These are phyloP conservation scores for Fremontodendron californicum DNA, from an alignment of 345 rosid genomes.

Conservation along the genomic window DNA sequence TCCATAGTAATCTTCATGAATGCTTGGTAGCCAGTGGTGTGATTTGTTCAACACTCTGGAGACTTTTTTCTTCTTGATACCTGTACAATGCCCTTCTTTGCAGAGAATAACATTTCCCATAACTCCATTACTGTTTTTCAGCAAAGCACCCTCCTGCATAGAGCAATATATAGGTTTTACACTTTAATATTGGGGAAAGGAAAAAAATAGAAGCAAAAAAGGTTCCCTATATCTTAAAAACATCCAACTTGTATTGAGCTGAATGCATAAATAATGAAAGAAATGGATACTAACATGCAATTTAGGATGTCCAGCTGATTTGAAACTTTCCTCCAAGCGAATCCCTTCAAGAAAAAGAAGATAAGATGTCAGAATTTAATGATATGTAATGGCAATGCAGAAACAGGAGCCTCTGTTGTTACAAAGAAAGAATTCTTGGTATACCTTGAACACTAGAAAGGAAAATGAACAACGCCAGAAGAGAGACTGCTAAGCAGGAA, in stretches of 20 bases:
- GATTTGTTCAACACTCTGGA: slow-evolving; percentile 21
- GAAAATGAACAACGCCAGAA: slow-evolving; percentile 2
- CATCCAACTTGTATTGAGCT: background rate
- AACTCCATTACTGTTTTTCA: slow-evolving; percentile 2
- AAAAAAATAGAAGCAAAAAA: no score
- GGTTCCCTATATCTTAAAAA: no score
- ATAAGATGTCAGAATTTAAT: background rate
- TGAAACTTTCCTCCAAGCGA: slow-evolving; percentile 2
- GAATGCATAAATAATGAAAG: background rate
- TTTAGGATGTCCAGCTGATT: background rate
- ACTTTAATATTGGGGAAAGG: background rate
- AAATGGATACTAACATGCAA: background rate
- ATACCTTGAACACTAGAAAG: slow-evolving; percentile 11
- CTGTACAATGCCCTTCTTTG: slow-evolving; percentile 23
- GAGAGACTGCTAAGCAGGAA: background rate
- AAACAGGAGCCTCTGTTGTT: background rate
- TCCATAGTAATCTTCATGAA: slow-evolving; percentile 65
- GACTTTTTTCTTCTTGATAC: slow-evolving; percentile 30
- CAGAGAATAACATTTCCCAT: slow-evolving; percentile 2
- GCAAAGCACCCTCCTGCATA: slow-evolving; percentile 6
- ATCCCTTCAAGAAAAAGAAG: slow-evolving; percentile 5
- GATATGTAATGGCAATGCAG: background rate
- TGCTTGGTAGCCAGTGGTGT: slow-evolving; percentile 36
- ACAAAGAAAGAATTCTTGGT: background rate
- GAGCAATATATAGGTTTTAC: background rate